Base-by-base conservation (phyloP, 306 rosid genomes). In the Ochetophila trinervis region DNA sequence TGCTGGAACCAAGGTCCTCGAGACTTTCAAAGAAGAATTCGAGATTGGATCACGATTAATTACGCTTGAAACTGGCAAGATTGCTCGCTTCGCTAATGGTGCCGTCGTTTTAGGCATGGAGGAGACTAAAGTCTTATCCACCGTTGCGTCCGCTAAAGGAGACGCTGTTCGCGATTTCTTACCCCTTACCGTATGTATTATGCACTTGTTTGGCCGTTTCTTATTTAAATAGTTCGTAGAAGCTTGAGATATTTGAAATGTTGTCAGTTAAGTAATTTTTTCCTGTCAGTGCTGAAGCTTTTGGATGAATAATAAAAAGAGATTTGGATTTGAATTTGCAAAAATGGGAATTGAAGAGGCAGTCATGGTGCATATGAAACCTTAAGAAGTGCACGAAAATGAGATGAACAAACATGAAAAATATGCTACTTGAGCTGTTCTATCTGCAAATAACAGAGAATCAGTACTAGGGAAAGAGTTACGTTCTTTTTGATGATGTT, bases 31-130 rank as follows among this genome's bases (percentile, higher is more conserved):
- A 8, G 99, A 93, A 64, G 94, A 90, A 62, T 87, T 93, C 66
- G 99, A 93, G 72, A 68, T 90, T 8, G 99, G 97, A 5, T 86
- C 90, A 7, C 83, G 86, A 19, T 16, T 78, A 35, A 73, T 90
- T 60, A 77, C 88, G 1, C 79, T 93, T 4, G 90, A 93, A 63
- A 90, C 90, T 8, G 96, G 97, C 1, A 88, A 86, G 81, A 77
- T 90, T 55, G 95, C 96, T 36, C 94, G 96, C 30, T 90, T 93
- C 68, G 88, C 99, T 2, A 93, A 93, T 56, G 99, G 91, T 32
- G 81, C 97, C 0, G 97, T 83, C 24, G 96, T 93, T 52, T 27
- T 88, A 56, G 83, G 88, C 35, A 71, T 90, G 73, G 94, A 80
- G 4, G 89, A 82, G 62, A 93, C 94, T 5, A 85, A 80, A 50